These are phyloP conservation scores for Chrysosphaeria jannelii DNA, from an alignment of 2,329 filamentous ascomycete genomes.

Conservation along the genomic window DNA sequence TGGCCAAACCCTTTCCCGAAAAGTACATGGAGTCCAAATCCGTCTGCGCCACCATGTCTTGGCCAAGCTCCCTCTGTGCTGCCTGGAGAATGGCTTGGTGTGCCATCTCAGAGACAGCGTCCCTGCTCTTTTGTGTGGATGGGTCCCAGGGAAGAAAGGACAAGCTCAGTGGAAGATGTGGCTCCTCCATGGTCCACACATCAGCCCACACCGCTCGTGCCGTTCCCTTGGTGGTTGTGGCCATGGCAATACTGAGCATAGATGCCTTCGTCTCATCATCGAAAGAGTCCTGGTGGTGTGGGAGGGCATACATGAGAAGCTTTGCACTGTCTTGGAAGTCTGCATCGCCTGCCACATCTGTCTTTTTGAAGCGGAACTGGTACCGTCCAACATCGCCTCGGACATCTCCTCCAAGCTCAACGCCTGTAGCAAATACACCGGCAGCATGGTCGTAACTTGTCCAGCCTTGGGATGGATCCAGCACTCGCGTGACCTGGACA, in stretches of 20 bases:
- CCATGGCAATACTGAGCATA: constrained; percentile 24
- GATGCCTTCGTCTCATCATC: constrained; percentile 21
- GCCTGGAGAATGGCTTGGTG: constrained; percentile 23
- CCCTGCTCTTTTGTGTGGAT: constrained; percentile 9
- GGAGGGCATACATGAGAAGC: constrained; percentile 63
- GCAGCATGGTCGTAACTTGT: constrained; percentile 41
- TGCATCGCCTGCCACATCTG: constrained; percentile 21
- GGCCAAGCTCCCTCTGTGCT: constrained; percentile 34
- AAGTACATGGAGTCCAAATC: constrained; percentile 77
- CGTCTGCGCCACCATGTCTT: constrained; percentile 43
- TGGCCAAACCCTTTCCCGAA: constrained; percentile 50
- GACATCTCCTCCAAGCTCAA: constrained; percentile 25
- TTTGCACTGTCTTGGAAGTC: constrained; percentile 8
- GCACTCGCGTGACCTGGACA: constrained; percentile 61
- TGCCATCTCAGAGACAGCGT: constrained; percentile 10
- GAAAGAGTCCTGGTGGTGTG: constrained; percentile 61
- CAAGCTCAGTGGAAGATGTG: constrained; percentile 39
- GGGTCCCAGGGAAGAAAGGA: constrained; percentile 54
- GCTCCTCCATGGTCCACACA: constrained; percentile 51
- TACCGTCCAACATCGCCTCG: constrained; percentile 34
- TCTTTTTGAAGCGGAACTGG: constrained; percentile 40
- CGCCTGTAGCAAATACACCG: constrained; percentile 40
- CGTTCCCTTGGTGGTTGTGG: constrained; percentile 62
- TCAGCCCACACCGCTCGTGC: constrained; percentile 43
- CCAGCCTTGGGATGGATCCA: constrained; percentile 15